phyloP scores from a whole-genome alignment of 129 eudicot species.

The Flaveria bidentis region DNA sequence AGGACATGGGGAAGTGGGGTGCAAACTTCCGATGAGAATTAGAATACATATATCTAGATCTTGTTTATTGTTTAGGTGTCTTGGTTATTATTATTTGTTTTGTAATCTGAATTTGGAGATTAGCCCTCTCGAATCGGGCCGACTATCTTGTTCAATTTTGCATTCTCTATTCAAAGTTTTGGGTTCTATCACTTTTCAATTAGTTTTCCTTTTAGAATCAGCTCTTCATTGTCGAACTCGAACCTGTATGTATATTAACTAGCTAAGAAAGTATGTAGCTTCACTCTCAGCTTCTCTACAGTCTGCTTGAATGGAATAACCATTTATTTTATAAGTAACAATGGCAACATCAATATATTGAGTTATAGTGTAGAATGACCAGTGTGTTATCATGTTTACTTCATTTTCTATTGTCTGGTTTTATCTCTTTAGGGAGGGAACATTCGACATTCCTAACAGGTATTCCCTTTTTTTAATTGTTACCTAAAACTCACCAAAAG shows the following conservation, averaged over 20 bases:
- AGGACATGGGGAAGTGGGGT: no score
- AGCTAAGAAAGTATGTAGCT: not conserved
- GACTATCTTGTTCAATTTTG: no score
- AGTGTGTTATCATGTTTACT: not conserved
- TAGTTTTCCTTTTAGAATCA: no score
- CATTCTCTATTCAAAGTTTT: no score
- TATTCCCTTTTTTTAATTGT: not conserved
- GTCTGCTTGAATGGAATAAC: not conserved
- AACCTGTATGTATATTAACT: not conserved
- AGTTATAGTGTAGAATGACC: conserved; percentile 3
- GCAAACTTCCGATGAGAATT: no score
- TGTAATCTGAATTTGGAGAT: no score
- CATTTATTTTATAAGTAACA: not conserved
- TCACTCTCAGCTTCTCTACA: not conserved
- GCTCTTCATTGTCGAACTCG: not conserved
- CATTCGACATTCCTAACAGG: not conserved
- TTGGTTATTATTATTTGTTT: no score
- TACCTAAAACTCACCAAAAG: not conserved
- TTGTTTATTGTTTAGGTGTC: no score
- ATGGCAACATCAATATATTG: not conserved
- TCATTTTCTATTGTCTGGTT: not conserved
- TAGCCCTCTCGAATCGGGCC: no score
- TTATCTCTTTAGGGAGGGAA: not conserved
- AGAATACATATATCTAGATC: no score
- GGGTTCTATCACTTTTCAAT: not conserved